These are phyloP conservation scores for Psilocybe azurescens DNA, from an alignment of 768 basidiomycete species.

Conservation along the genomic window DNA sequence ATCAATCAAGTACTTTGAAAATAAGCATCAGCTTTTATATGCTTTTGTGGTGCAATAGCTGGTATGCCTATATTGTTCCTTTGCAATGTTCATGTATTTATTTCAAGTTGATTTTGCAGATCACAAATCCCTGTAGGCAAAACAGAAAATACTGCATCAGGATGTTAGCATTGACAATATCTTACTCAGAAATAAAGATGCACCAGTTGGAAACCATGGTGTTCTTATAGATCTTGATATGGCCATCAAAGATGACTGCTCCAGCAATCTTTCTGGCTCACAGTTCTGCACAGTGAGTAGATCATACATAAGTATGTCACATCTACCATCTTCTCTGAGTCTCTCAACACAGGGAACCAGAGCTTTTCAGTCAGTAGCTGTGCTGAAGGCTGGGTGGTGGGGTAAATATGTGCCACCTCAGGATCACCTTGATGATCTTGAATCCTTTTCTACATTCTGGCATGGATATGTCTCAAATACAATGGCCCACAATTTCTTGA, in stretches of 20 bases:
- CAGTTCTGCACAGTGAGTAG: no score
- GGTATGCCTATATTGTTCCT: slow-evolving; percentile 4
- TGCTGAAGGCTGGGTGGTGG: no score
- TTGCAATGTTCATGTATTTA: background rate
- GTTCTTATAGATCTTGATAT: slow-evolving; percentile 22
- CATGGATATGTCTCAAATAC: no score
- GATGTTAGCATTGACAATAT: slow-evolving; percentile 19
- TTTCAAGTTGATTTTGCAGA: background rate
- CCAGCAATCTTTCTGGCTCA: no score
- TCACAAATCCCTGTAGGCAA: slow-evolving; percentile 2
- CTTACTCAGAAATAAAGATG: slow-evolving; percentile 6
- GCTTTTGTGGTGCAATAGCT: slow-evolving; percentile 8
- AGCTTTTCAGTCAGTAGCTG: no score
- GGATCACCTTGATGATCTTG: no score
- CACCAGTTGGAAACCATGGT: slow-evolving; percentile 1
- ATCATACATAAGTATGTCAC: no score
- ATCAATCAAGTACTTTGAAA: slow-evolving; percentile 1
- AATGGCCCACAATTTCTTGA: no score
- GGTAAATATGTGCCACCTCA: no score
- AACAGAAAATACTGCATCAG: slow-evolving; percentile 11
- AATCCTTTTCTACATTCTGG: no score
- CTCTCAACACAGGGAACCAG: no score
- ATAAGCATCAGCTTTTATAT: background rate
- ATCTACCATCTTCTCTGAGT: no score
- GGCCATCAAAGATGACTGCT: background rate